Conservation (phyloP, 2,329 filamentous ascomycete species). For the Trichoderma lentiforme region DNA sequence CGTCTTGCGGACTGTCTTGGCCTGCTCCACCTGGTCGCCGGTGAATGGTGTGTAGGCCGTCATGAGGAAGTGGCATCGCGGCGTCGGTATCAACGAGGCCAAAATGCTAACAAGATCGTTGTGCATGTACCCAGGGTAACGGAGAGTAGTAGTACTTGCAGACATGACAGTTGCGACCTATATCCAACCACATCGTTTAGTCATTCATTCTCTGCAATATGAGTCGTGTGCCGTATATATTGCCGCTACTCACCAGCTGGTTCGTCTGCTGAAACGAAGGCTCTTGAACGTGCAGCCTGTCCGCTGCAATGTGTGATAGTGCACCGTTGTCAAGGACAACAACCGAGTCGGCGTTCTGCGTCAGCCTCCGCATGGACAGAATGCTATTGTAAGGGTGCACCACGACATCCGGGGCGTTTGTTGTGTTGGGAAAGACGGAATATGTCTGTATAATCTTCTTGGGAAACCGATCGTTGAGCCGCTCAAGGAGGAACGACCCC, state of each 20-base stretch:
- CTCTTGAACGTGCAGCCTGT: slow-evolving; percentile 89
- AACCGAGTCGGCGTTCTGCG: slow-evolving; percentile 95
- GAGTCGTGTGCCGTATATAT: not conserved
- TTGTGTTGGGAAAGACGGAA: slow-evolving; percentile 94
- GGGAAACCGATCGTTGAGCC: slow-evolving; percentile 94
- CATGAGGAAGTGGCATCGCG: slow-evolving; percentile 96
- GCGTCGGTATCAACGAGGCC: slow-evolving; percentile 92
- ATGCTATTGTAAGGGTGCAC: slow-evolving; percentile 98
- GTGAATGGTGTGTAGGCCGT: slow-evolving; percentile 98
- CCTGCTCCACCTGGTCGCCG: slow-evolving; percentile 91
- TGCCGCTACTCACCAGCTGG: slow-evolving; percentile 62
- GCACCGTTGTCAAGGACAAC: slow-evolving; percentile 97
- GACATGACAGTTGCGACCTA: slow-evolving; percentile 96
- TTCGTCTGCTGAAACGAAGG: slow-evolving; percentile 98
- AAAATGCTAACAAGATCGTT: slow-evolving; percentile 98
- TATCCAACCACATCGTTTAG: not conserved
- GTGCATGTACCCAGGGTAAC: slow-evolving; percentile 99
- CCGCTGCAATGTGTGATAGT: slow-evolving; percentile 87
- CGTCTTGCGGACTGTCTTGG: slow-evolving; percentile 96
- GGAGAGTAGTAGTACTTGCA: slow-evolving; percentile 89
- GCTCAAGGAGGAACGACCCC: slow-evolving; percentile 89
- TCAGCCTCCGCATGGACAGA: slow-evolving; percentile 83
- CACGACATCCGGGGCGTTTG: slow-evolving; percentile 82
- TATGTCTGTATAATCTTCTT: slow-evolving; percentile 99
- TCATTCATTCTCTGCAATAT: not conserved